Percentiles rank a stretch among this genome's conserved stretches.
phyloP scores from a whole-genome alignment of 75 land plant genomes.

The Isoetes taiwanensis region DNA sequence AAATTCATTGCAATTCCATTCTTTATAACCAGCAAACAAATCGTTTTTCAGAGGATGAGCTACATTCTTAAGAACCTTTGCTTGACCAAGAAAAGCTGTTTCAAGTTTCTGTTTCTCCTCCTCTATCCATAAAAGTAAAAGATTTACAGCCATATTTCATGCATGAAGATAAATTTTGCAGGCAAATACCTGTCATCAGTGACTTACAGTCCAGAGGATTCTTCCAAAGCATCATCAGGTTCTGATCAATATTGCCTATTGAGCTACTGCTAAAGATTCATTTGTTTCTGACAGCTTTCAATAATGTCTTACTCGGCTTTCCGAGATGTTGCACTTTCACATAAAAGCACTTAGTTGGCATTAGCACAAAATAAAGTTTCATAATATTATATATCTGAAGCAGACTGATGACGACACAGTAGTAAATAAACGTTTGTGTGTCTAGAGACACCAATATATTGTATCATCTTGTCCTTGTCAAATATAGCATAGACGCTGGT shows the following conservation, averaged over 20 bases:
- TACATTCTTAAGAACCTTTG: slow-evolving; percentile 32
- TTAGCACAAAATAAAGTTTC: slow-evolving; percentile 41
- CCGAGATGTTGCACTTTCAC: slow-evolving; percentile 31
- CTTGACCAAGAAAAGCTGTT: slow-evolving; percentile 25
- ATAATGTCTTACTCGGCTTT: slow-evolving; percentile 27
- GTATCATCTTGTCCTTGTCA: slow-evolving; percentile 23
- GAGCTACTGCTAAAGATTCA: slow-evolving; percentile 37
- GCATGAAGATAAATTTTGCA: background rate
- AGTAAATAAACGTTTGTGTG: background rate
- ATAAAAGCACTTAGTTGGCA: slow-evolving; percentile 27
- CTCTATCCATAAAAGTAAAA: slow-evolving; percentile 12
- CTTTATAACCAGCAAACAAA: slow-evolving; percentile 15
- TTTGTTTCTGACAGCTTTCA: slow-evolving; percentile 25
- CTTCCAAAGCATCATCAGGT: slow-evolving; percentile 28
- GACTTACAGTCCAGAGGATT: slow-evolving; percentile 38
- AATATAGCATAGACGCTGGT: slow-evolving; percentile 41
- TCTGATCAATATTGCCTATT: slow-evolving; percentile 29
- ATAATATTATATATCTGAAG: slow-evolving; percentile 25
- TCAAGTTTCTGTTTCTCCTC: slow-evolving; percentile 20
- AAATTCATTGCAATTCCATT: slow-evolving; percentile 26
- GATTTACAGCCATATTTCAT: background rate
- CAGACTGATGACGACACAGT: background rate
- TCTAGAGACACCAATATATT: slow-evolving; percentile 41
- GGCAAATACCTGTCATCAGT: slow-evolving; percentile 43
- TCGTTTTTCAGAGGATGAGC: slow-evolving; percentile 26